Percentiles rank a stretch among this genome's conserved stretches.
Conservation (phyloP, 2,329 filamentous ascomycete genomes). For the Fusarium multiceps region DNA sequence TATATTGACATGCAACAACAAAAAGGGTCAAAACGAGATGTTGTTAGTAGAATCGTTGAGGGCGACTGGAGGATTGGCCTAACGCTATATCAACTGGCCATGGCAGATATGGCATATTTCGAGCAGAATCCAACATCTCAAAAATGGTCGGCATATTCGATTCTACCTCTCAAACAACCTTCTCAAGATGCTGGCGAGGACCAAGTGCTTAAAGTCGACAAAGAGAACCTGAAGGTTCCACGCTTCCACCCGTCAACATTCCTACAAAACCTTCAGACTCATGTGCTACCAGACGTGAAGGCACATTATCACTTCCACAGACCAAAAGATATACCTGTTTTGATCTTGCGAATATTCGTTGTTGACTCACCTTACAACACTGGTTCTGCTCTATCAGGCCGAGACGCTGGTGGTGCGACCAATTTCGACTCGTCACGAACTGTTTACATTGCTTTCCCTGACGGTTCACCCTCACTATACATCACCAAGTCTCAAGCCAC, state of each 20-base stretch:
- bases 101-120: slow-evolving; percentile 74
- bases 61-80: slow-evolving; percentile 76
- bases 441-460: slow-evolving; percentile 84
- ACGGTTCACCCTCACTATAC: slow-evolving; percentile 81
- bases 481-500: slow-evolving; percentile 64
- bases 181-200: slow-evolving; percentile 54
- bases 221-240: slow-evolving; percentile 65
- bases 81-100: slow-evolving; percentile 73
- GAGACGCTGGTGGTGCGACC: slow-evolving; percentile 51
- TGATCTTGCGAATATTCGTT: slow-evolving; percentile 82
- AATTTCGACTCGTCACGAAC: slow-evolving; percentile 74
- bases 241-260: slow-evolving; percentile 86
- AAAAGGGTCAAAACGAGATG: slow-evolving; percentile 71
- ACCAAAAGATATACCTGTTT: slow-evolving; percentile 74
- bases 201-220: slow-evolving; percentile 56
- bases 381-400: slow-evolving; percentile 57
- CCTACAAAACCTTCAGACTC: slow-evolving; percentile 77
- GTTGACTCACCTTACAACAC: slow-evolving; percentile 84
- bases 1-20: slow-evolving; percentile 70
- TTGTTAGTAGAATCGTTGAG: slow-evolving; percentile 71
- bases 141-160: slow-evolving; percentile 72
- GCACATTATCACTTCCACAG: slow-evolving; percentile 84
- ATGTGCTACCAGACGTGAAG: slow-evolving; percentile 82
- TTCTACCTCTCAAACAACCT: slow-evolving; percentile 63
- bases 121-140: slow-evolving; percentile 73